Evolutionary conservation across 306 rosid species (phyloP), one percentile per base, ranked within the genome.

Genomic region (Medicago lupulina): DNA sequence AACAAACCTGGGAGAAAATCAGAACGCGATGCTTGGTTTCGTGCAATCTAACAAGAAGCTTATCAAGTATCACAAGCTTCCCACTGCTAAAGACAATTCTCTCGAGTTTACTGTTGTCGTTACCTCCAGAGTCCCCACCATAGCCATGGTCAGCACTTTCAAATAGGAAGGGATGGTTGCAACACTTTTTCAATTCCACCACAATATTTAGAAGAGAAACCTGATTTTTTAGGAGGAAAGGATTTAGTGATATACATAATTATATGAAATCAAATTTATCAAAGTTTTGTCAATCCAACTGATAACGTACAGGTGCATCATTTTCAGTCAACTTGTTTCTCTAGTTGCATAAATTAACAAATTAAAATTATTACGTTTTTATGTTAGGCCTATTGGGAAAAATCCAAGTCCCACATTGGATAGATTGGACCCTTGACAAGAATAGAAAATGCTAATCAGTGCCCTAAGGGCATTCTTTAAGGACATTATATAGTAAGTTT

Each of bases 91-190:
- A 89, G 84, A 96, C 87, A 67, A 87, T 89, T 85, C 97, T 91
- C 83, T 96, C 99, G 67, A 92, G 79, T 80, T 96, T 92, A 85
- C 89, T 90, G 83, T 88, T 90, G 78, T 92, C 97, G 80, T 81
- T 78, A 61, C 81, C 83, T 62, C 83, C 88, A 0, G 90, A 86
- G 84, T 90, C 88, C 77, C 98, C 98, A 63, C 99, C 99, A 87
- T 96, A 96, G 82, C 99, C 99, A 89, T 96, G 97, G 87, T 96
- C 99, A 58, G 99, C 99, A 84, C 99, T 96, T 86, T 96, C 98
- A 80, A 96, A 96, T 71, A 96, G 88, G 85, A 96, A 96, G 71
- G 99, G 99, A 85, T 96, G 99, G 73, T 96, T 96, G 87, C 99
- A 96, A 87, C 99, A 96, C 83, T 96, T 96, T 88, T 96, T 96